Evolutionary conservation across 305 asterid species (phyloP).

Genomic region (Plantago rigida): DNA sequence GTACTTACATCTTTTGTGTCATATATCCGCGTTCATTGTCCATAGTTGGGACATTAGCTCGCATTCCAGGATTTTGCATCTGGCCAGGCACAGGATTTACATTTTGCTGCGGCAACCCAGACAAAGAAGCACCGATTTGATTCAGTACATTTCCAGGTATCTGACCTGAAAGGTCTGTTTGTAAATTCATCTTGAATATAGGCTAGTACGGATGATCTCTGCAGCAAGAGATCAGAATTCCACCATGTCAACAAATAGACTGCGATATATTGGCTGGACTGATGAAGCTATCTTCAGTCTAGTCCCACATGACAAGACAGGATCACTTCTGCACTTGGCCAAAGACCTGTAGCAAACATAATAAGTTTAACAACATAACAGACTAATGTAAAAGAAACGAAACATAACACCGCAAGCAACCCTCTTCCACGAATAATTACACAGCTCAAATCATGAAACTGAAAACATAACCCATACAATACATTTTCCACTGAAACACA

Average conservation of each 20-base stretch:
- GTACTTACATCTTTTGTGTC: slow-evolving; percentile 62
- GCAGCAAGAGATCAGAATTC: slow-evolving; percentile 25
- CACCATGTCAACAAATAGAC: slow-evolving; percentile 13
- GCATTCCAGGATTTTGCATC: slow-evolving; percentile 65
- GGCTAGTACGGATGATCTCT: slow-evolving; percentile 22
- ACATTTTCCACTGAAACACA: too few relatives aligned
- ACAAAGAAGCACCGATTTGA: slow-evolving; percentile 50
- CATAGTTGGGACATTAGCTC: slow-evolving; percentile 34
- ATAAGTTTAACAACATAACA: too few relatives aligned
- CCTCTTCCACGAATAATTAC: too few relatives aligned
- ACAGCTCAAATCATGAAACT: too few relatives aligned
- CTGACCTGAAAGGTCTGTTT: slow-evolving; percentile 61
- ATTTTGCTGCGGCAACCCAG: slow-evolving; percentile 53
- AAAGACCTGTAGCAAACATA: slow-evolving; percentile 22
- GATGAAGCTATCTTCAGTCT: slow-evolving; percentile 22
- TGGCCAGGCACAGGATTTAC: slow-evolving; percentile 51
- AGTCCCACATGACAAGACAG: slow-evolving; percentile 21
- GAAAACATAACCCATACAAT: too few relatives aligned
- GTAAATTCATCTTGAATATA: slow-evolving; percentile 51
- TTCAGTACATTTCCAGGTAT: slow-evolving; percentile 67
- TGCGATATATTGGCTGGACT: slow-evolving; percentile 16
- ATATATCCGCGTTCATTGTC: slow-evolving; percentile 60
- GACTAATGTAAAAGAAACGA: too few relatives aligned
- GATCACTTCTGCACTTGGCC: slow-evolving; percentile 20
- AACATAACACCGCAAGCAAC: too few relatives aligned